phyloP scores from a whole-genome alignment of 306 rosid species.

The Biancaea sappan region DNA sequence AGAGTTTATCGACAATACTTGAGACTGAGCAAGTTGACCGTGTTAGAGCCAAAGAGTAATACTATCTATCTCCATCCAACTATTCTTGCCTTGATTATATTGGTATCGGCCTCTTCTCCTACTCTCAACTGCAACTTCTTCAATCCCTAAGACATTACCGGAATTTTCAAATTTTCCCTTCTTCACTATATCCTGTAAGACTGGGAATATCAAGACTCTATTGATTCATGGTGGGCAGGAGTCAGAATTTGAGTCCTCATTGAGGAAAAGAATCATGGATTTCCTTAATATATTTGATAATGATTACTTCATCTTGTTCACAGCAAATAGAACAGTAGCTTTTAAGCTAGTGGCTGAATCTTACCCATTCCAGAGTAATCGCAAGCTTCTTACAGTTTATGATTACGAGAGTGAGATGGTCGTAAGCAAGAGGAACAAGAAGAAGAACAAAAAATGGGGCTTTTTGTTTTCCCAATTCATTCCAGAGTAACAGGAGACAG shows the following conservation, averaged over 20 bases:
- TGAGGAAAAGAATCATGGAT: slow-evolving; percentile 68
- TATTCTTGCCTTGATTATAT: slow-evolving; percentile 86
- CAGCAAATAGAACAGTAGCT: slow-evolving; percentile 89
- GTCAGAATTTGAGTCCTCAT: slow-evolving; percentile 66
- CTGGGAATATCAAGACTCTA: slow-evolving; percentile 67
- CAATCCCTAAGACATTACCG: slow-evolving; percentile 32
- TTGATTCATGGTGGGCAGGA: slow-evolving; percentile 74
- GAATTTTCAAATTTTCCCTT: slow-evolving; percentile 57
- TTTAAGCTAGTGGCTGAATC: slow-evolving; percentile 83
- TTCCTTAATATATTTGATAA: slow-evolving; percentile 68
- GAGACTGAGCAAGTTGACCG: slow-evolving; percentile 66
- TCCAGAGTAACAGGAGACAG: slow-evolving; percentile 88
- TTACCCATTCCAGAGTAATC: slow-evolving; percentile 62
- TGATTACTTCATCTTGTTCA: slow-evolving; percentile 88
- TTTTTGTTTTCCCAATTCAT: slow-evolving; percentile 84
- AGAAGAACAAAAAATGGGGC: slow-evolving; percentile 57
- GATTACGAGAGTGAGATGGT: slow-evolving; percentile 84
- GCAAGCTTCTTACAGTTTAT: slow-evolving; percentile 78
- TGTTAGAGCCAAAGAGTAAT: slow-evolving; percentile 66
- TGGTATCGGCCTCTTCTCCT: slow-evolving; percentile 90
- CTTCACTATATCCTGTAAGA: slow-evolving; percentile 64
- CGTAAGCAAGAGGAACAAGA: slow-evolving; percentile 58
- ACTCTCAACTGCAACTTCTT: slow-evolving; percentile 60
- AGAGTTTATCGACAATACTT: slow-evolving; percentile 67
- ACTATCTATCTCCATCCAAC: slow-evolving; percentile 59